These are phyloP conservation scores for Liriodendron chinense DNA, from an alignment of 164 flowering plant species.

Conservation along the genomic window DNA sequence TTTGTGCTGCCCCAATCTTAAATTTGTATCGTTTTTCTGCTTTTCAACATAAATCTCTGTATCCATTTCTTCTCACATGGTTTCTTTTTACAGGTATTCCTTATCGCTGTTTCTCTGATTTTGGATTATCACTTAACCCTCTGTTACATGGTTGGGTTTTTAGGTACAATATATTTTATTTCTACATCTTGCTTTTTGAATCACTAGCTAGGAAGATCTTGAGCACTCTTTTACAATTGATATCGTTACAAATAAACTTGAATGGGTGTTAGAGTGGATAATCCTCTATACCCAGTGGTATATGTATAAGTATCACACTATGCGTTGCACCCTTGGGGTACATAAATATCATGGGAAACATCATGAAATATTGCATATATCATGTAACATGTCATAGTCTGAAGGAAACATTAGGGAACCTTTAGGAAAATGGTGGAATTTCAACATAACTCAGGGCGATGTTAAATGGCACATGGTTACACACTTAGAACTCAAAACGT, in stretches of 20 bases:
- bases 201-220: background rate
- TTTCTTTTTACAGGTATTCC: conserved; percentile 50
- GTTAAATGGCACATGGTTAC: too few species aligned
- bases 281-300: background rate
- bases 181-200: background rate
- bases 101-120: conserved; percentile 53
- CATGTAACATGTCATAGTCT: too few species aligned
- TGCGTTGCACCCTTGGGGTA: too few species aligned
- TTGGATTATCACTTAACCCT: conserved; percentile 77
- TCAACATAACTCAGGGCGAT: too few species aligned
- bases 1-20: background rate
- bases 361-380: too few species aligned
- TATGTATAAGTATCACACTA: too few species aligned
- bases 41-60: background rate
- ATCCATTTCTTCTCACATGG: conserved; percentile 1
- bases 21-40: background rate
- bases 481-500: too few species aligned
- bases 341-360: too few species aligned
- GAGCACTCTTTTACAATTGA: background rate
- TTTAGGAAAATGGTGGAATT: too few species aligned
- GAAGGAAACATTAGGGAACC: too few species aligned
- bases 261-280: conserved; percentile 3
- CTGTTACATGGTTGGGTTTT: conserved; percentile 59
- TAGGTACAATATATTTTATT: conserved; percentile 39
- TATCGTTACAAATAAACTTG: background rate